Evolutionary conservation across 169 alveolate genomes (phyloP), one percentile per base, ranked within the genome.

Genomic region (Plasmodium vivax): DNA sequence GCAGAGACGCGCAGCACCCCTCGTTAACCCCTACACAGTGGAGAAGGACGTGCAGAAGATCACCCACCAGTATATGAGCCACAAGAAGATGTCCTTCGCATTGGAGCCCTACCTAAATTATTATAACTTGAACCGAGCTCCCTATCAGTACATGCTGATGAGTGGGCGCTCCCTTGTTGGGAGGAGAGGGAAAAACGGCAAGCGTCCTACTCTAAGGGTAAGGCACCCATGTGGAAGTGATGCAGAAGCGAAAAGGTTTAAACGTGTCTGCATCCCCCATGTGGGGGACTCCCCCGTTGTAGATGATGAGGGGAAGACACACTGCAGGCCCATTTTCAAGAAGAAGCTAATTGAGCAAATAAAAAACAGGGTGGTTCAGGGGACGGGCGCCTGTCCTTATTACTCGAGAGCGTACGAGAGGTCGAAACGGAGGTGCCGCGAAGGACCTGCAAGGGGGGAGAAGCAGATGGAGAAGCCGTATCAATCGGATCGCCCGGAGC

Each of bases 101-200:
- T 30, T 71, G 45, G 83, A 84, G 4, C 23, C 71, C 19, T 84
- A 84, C 51, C 14, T 84, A 7, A 32, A 30, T 30, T 84, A 84
- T 43, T 8, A 16, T 45, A 8, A 8, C 23, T 27, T 84, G n/a
- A 68, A 71, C 16, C 41, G 51, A 10, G 32, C 16, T n/a, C 83
- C 92, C 12, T 84, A 84, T 71, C 74, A 71, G 34, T 84, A 84
- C 23, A 62, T 84, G 82, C 45, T 84, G 9, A 71, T 84, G 38
- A 84, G 38, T 71, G 34, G 45, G 43, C 30, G 83, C 8, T 84
- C 92, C 10, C 23, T 36, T 71, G 0, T 58, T 8, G 43, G 23
- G 14, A 45, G 56, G 23, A 3, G 19, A 34, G 16, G 41, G 6
- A 12, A 2, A 8, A 58, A 10, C 6, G 34, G 6, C 16, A 41